These are phyloP conservation scores for Coniosporium tulheliwenetii DNA, from an alignment of 2,329 filamentous ascomycete species.

Conservation along the genomic window DNA sequence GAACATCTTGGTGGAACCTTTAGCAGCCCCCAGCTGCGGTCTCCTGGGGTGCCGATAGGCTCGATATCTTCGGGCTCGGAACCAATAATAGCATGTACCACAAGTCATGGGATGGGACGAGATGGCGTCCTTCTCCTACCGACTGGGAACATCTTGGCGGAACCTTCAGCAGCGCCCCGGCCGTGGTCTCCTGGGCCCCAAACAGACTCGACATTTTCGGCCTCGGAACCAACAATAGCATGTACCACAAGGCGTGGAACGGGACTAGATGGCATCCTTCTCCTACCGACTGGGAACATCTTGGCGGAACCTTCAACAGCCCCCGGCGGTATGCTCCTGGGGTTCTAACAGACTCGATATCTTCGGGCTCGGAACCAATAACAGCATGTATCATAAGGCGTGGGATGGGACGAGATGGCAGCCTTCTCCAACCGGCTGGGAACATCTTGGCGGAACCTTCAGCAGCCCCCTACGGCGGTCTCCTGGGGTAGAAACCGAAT, in stretches of 20 bases:
- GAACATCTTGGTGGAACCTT: slow-evolving; percentile 10
- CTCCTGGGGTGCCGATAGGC: slow-evolving; percentile 8
- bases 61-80: slow-evolving; percentile 8
- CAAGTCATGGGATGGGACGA: background rate
- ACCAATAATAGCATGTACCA: background rate
- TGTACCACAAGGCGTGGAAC: background rate
- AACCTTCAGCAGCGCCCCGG: background rate
- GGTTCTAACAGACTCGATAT: background rate
- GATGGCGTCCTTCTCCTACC: background rate
- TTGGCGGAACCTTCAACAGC: background rate
- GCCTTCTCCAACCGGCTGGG: slow-evolving; percentile 10
- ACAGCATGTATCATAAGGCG: slow-evolving; percentile 9
- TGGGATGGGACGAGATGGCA: slow-evolving; percentile 6
- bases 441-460: slow-evolving; percentile 2
- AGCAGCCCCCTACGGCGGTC: slow-evolving; percentile 2
- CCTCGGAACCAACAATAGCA: background rate
- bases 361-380: background rate
- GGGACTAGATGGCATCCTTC: background rate
- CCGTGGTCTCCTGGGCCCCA: background rate
- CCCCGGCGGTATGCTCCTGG: background rate
- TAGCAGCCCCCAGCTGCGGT: slow-evolving; percentile 10
- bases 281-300: background rate
- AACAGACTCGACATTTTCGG: background rate
- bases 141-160: background rate
- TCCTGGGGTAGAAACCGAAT: slow-evolving; percentile 3